These are phyloP conservation scores for Leptoxyphium fumago DNA, from an alignment of 2,329 filamentous ascomycete genomes.

Conservation along the genomic window DNA sequence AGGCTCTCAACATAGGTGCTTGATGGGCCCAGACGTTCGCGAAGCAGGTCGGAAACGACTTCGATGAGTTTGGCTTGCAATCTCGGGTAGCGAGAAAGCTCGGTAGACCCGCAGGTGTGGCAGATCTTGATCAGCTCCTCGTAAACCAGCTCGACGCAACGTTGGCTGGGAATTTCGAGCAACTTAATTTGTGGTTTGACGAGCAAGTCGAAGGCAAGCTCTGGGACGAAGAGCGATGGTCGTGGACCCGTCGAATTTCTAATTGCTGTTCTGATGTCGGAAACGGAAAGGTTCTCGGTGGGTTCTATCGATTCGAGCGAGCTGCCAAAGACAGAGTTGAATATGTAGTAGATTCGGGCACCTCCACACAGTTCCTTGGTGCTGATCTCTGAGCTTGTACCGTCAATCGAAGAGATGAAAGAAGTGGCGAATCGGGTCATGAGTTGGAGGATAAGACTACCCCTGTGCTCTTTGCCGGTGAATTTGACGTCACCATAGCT, in stretches of 20 bases:
- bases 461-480: constrained; percentile 89
- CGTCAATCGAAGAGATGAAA: constrained; percentile 96
- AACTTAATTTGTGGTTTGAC: constrained; percentile 99
- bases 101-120: constrained; percentile 92
- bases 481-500: constrained; percentile 98
- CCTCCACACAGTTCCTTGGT: constrained; percentile 95
- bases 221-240: constrained; percentile 90
- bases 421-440: constrained; percentile 98
- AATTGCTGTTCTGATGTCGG: constrained; percentile 93
- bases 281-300: constrained; percentile 82
- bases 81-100: constrained; percentile 80
- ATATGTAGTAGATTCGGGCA: constrained; percentile 95
- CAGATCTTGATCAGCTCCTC: constrained; percentile 99
- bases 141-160: constrained; percentile 95
- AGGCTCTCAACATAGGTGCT: constrained; percentile 89
- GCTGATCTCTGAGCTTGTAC: constrained; percentile 95
- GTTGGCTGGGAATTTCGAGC: constrained; percentile 82
- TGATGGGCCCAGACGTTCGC: constrained; percentile 78
- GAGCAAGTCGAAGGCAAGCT: constrained; percentile 91
- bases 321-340: constrained; percentile 96
- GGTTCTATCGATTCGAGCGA: constrained; percentile 93
- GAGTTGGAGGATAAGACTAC: constrained; percentile 84
- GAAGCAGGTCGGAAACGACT: constrained; percentile 86
- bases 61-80: constrained; percentile 95
- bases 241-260: constrained; percentile 93